Conservation (phyloP, 768 basidiomycete genomes). For the Coprinellus micaceus region DNA sequence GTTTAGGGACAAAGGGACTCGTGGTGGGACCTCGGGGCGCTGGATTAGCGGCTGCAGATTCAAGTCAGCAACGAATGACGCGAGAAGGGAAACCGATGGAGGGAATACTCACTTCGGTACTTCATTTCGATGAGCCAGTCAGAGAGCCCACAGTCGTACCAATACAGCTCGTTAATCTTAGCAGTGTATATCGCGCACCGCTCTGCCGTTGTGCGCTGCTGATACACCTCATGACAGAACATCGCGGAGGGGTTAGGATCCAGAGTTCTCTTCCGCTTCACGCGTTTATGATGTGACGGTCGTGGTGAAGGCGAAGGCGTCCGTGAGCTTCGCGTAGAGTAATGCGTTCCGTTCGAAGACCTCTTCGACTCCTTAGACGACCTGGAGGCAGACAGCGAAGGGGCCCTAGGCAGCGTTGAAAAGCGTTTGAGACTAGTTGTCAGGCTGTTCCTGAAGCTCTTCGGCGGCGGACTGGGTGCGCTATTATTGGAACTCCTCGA, state of each 20-base stretch:
- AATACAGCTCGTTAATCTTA: constrained; percentile 80
- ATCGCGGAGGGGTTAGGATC: constrained; percentile 59
- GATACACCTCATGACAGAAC: constrained; percentile 61
- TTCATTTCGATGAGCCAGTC: constrained; percentile 69
- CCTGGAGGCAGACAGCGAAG: constrained; percentile 49
- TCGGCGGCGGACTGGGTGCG: constrained; percentile 47
- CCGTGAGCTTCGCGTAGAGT: neutral
- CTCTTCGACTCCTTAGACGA: constrained; percentile 31
- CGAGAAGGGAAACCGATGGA: no score
- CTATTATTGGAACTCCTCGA: constrained; percentile 14
- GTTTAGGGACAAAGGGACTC: constrained; percentile 46
- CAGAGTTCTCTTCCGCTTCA: constrained; percentile 24
- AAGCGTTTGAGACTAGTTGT: constrained; percentile 45
- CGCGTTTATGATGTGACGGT: constrained; percentile 22
- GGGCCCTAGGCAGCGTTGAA: constrained; percentile 63
- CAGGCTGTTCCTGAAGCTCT: constrained; percentile 44
- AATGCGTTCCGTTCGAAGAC: constrained; percentile 25
- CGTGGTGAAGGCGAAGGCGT: constrained; percentile 31
- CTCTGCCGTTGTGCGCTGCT: constrained; percentile 55
- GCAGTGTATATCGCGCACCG: constrained; percentile 69
- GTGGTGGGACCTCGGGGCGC: constrained; percentile 33
- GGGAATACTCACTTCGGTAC: constrained; percentile 55
- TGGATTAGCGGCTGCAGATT: constrained; percentile 26
- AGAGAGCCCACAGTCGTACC: constrained; percentile 69
- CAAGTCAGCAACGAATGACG: constrained; percentile 1